phyloP scores from a whole-genome alignment of 2,329 filamentous ascomycete species.

The Exophiala dermatitidis region DNA sequence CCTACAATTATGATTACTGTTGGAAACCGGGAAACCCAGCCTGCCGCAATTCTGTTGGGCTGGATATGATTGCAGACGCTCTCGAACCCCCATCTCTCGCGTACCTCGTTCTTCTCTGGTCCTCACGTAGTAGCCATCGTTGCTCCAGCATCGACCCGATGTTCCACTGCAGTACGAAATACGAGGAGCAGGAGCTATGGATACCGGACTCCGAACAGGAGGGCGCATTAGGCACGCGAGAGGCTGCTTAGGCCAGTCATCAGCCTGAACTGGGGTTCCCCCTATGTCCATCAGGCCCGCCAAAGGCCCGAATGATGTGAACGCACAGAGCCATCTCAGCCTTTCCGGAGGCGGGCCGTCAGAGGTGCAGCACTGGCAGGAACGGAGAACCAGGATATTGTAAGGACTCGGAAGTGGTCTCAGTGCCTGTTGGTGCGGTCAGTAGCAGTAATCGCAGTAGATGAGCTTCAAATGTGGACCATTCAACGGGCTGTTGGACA shows the following conservation, averaged over 20 bases:
- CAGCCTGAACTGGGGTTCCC: background rate
- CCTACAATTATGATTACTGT: no score
- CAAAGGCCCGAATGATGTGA: background rate
- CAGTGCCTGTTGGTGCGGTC: background rate
- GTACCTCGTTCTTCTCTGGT: background rate
- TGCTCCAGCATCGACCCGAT: background rate
- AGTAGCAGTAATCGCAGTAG: no score
- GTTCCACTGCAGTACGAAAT: conserved; percentile 13
- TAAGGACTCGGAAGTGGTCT: background rate
- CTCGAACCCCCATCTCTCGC: background rate
- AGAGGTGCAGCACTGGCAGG: background rate
- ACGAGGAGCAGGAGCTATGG: conserved; percentile 5
- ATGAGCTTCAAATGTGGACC: no score
- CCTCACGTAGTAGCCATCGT: conserved; percentile 1
- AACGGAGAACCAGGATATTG: no score
- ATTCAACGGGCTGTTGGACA: background rate
- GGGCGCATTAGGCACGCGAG: conserved; percentile 8
- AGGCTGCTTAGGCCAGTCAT: background rate
- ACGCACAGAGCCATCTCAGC: background rate
- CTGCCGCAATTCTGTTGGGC: background rate
- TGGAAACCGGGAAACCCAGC: no score
- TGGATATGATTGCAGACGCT: background rate
- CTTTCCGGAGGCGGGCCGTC: conserved; percentile 6
- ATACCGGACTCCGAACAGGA: conserved; percentile 18
- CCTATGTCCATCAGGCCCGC: background rate